Conservation (phyloP, 106 monocot genomes). For the Dioscorea alata region DNA sequence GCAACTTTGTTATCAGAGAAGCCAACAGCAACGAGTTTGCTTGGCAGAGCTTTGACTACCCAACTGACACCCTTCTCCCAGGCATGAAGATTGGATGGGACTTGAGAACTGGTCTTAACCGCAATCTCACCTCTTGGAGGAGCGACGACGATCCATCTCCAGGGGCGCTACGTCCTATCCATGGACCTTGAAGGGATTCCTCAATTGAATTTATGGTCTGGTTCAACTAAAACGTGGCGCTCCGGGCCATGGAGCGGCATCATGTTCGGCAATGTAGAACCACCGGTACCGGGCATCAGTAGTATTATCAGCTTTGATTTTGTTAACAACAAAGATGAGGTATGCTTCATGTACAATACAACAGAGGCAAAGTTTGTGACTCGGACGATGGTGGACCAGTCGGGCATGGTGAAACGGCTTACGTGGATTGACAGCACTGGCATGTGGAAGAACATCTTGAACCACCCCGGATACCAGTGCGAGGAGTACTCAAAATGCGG, state of each 20-base stretch:
- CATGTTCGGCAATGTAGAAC: constrained; percentile 20
- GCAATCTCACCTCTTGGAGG: constrained; percentile 38
- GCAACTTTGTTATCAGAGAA: constrained; percentile 56
- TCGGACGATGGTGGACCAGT: constrained; percentile 9
- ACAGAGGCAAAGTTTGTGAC: background rate
- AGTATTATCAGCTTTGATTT: background rate
- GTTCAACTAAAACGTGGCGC: constrained; percentile 18
- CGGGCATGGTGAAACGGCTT: constrained; percentile 7
- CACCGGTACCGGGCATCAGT: no score
- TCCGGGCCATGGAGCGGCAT: constrained; percentile 38
- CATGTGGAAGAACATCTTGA: constrained; percentile 29
- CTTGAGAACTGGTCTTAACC: constrained; percentile 1
- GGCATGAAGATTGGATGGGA: constrained; percentile 37
- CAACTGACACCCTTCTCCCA: constrained; percentile 25
- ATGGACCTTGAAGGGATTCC: constrained; percentile 20
- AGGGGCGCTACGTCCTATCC: constrained; percentile 29
- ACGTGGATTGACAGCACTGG: constrained; percentile 14
- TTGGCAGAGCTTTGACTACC: no score
- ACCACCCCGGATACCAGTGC: constrained; percentile 22
- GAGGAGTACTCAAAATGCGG: constrained; percentile 33
- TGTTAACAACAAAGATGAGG: background rate
- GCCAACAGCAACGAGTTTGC: constrained; percentile 15
- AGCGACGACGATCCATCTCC: constrained; percentile 30
- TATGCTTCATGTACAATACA: background rate
- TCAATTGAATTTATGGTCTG: constrained; percentile 25